phyloP scores from a whole-genome alignment of 805 yeast species.

The Grigorovia transvaalensis region DNA sequence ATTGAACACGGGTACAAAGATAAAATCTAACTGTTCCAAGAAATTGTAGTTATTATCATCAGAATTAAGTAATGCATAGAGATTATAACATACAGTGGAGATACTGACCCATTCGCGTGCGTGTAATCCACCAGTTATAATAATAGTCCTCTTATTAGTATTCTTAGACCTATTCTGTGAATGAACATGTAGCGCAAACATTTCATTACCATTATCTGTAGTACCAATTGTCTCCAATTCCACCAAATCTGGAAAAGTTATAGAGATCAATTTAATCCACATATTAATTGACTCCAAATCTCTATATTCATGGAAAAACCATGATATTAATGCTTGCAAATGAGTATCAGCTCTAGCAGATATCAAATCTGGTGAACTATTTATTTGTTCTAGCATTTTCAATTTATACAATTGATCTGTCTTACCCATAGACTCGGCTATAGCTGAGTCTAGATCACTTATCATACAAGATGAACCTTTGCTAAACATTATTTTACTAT shows the following conservation, averaged over 20 bases:
- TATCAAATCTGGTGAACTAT: background rate
- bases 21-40: constrained; percentile 53
- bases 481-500: background rate
- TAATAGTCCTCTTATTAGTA: constrained; percentile 50
- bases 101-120: constrained; percentile 86
- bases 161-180: constrained; percentile 33
- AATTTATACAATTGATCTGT: background rate
- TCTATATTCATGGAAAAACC: constrained; percentile 63
- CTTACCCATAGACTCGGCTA: background rate
- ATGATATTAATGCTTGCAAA: constrained; percentile 12
- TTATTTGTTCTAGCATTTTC: too few relatives aligned
- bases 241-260: constrained; percentile 56
- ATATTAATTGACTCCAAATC: constrained; percentile 56
- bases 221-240: constrained; percentile 58
- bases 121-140: constrained; percentile 76
- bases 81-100: constrained; percentile 51
- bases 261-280: constrained; percentile 56
- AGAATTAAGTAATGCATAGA: constrained; percentile 34
- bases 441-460: background rate
- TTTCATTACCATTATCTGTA: constrained; percentile 64
- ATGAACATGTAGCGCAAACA: constrained; percentile 56
- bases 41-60: constrained; percentile 20
- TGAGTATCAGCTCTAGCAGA: background rate
- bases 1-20: constrained; percentile 74
- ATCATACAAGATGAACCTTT: background rate